Percentiles rank a stretch among this genome's conserved stretches.
These are phyloP conservation scores for Phytophthora foliorum DNA, from an alignment of 352 stramenopile species.

Conservation along the genomic window DNA sequence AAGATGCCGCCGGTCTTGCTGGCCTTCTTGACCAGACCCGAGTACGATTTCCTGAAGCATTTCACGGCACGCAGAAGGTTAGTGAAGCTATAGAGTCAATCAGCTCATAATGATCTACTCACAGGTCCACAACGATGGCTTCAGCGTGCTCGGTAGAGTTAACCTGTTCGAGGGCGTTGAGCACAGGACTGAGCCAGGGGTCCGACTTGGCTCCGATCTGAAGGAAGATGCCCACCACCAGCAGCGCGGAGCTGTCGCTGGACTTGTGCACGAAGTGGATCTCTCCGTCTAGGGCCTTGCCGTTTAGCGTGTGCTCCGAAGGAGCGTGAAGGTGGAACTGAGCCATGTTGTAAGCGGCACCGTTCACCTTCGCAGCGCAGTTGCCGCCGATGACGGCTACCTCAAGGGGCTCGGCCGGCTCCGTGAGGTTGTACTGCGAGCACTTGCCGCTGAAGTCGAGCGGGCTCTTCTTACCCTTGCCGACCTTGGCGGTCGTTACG, in stretches of 20 bases:
- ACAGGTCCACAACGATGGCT: constrained; percentile 38
- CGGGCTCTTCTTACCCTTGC: constrained; percentile 21
- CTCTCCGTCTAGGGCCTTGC: constrained; percentile 53
- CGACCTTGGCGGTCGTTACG: constrained; percentile 14
- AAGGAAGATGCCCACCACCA: constrained; percentile 57
- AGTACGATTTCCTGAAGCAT: constrained; percentile 46
- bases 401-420: constrained; percentile 39
- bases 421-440: constrained; percentile 40
- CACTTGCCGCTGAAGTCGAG: constrained; percentile 47
- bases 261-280: constrained; percentile 73
- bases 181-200: constrained; percentile 42
- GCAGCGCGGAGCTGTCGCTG: constrained; percentile 39
- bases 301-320: constrained; percentile 70
- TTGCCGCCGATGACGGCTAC: constrained; percentile 31
- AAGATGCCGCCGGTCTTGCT: constrained; percentile 34
- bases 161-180: constrained; percentile 45
- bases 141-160: constrained; percentile 25
- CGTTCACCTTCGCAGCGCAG: constrained; percentile 16
- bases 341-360: constrained; percentile 28
- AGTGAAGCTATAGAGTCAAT: not conserved
- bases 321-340: constrained; percentile 66
- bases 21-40: constrained; percentile 26
- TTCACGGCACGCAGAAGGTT: constrained; percentile 7
- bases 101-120: constrained; percentile 13
- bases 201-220: constrained; percentile 27